A percentile compares a stretch with the other conserved stretches of the same genome.
Conservation (phyloP, 2,329 filamentous ascomycete species). For the Penicillium sp. region DNA sequence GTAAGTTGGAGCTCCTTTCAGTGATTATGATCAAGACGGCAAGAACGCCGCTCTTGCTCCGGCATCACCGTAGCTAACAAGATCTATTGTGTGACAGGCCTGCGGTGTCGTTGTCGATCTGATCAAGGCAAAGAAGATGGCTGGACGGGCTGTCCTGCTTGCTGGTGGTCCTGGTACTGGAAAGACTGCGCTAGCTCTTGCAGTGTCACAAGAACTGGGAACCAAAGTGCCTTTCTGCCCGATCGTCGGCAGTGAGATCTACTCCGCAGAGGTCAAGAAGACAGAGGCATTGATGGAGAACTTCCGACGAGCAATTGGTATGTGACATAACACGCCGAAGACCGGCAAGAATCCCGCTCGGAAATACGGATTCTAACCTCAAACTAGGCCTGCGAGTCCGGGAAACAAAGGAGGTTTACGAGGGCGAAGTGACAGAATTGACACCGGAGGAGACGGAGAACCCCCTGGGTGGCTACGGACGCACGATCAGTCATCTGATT, state of each 20-base stretch:
- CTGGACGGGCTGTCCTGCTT: slow-evolving; percentile 86
- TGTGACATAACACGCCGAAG: slow-evolving; percentile 9
- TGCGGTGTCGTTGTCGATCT: slow-evolving; percentile 95
- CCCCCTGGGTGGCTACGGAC: slow-evolving; percentile 91
- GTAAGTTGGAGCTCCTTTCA: slow-evolving; percentile 51
- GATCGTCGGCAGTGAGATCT: slow-evolving; percentile 97
- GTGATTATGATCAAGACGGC: background rate
- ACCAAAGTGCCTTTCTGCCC: slow-evolving; percentile 99
- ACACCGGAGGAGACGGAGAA: slow-evolving; percentile 98
- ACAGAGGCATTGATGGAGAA: slow-evolving; percentile 99
- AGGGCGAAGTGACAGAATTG: slow-evolving; percentile 96
- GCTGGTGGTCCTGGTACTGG: slow-evolving; percentile 94
- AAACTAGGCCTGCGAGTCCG: slow-evolving; percentile 75
- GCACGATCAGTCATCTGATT: slow-evolving; percentile 93
- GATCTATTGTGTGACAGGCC: slow-evolving; percentile 58
- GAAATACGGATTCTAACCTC: slow-evolving; percentile 18
- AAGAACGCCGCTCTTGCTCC: background rate
- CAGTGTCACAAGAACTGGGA: slow-evolving; percentile 93
- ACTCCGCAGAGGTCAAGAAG: slow-evolving; percentile 98
- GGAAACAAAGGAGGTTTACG: slow-evolving; percentile 99
- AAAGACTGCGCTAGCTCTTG: slow-evolving; percentile 93
- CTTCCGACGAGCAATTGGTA: slow-evolving; percentile 92
- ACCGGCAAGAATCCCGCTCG: background rate
- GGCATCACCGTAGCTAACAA: slow-evolving; percentile 14
- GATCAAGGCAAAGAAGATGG: slow-evolving; percentile 96